Base-by-base conservation (phyloP, 2,329 filamentous ascomycete species). In the Curvularia eragrostidis region DNA sequence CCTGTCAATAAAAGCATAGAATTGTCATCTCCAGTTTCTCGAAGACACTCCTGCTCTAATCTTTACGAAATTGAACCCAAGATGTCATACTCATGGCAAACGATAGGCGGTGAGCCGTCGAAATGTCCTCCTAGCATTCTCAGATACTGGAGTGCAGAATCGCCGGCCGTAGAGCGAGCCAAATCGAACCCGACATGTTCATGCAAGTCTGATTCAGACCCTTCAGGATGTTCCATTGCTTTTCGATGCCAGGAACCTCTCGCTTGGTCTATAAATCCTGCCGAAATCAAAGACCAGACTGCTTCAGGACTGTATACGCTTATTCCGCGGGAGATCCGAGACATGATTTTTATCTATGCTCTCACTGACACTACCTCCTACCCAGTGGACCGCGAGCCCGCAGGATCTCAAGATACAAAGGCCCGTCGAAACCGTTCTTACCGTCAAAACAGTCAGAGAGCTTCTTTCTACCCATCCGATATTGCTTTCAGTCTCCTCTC, bases 261-360 rank as follows among this genome's bases (percentile, higher is more conserved):
- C 3, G 66, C 66, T 18, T 68, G 64, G 66, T 64, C 54, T 5
- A 46, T 67, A 1, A 44, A 56, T 1, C 10, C 52, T 6, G 38
- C 42, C 6, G 18, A 39, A 2, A 21, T 57, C 7, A 30, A 46
- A 4, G 23, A 47, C 5, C 65, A 70, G 9, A 46, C 39, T 23
- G 53, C 51, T 8, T 61, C 54, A 26, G 53, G 53, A 2, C 42
- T 69, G 2, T 70, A 58, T 38, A 53, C 49, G 1, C 51, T 42
- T 5, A 21, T 69, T 3, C 63, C 65, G 1, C 59, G 42, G 13
- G 68, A 70, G 18, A 44, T 70, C 9, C 55, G 65, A 26, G 58
- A 67, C 21, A 41, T 66, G 21, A 56, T 70, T 8, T 68, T 52
- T 12, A 54, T 49, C 34, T 67, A 61, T 24, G 61, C 61, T 5